Percentiles rank a stretch among this genome's conserved stretches.
Conservation (phyloP, 768 basidiomycete species). For the Tulasnella sp. region DNA sequence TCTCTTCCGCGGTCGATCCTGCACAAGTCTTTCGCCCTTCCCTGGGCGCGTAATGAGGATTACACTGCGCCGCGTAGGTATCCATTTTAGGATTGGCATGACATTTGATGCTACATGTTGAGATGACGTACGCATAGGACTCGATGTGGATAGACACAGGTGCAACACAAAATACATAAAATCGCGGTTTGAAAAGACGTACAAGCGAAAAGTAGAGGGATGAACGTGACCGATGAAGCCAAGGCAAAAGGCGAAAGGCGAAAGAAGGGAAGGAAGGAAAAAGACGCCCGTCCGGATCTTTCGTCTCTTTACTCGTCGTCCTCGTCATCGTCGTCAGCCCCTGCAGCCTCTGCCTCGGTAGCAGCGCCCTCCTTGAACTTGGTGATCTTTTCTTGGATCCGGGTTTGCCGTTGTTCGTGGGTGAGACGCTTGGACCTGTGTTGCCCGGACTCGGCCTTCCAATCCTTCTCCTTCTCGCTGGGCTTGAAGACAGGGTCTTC, state of each 20-base stretch:
- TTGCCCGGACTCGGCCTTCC: constrained; percentile 78
- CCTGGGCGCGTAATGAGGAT: not conserved
- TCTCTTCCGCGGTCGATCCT: not conserved
- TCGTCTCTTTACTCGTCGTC: constrained; percentile 9
- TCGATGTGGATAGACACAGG: not conserved
- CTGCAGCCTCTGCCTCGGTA: constrained; percentile 34
- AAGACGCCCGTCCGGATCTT: not conserved
- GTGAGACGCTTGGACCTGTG: constrained; percentile 59
- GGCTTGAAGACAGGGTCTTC: constrained; percentile 88
- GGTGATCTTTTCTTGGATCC: constrained; percentile 80
- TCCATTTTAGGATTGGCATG: not conserved
- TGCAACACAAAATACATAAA: not conserved
- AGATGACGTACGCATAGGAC: not conserved
- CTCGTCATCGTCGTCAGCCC: constrained; percentile 41
- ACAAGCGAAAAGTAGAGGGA: too few species aligned
- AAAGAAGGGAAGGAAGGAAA: not conserved
- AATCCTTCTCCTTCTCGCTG: constrained; percentile 79
- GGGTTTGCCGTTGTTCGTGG: constrained; percentile 60
- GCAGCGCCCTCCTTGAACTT: constrained; percentile 67
- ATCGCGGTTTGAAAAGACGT: too few species aligned
- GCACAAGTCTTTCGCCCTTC: too few species aligned
- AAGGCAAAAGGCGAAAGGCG: not conserved
- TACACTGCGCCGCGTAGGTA: not conserved
- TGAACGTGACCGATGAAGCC: too few species aligned
- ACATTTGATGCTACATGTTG: too few species aligned